A percentile compares a stretch with the other conserved stretches of the same genome.
These are phyloP conservation scores for Euphorbia corollata DNA, from an alignment of 441 rosid species.

Conservation along the genomic window DNA sequence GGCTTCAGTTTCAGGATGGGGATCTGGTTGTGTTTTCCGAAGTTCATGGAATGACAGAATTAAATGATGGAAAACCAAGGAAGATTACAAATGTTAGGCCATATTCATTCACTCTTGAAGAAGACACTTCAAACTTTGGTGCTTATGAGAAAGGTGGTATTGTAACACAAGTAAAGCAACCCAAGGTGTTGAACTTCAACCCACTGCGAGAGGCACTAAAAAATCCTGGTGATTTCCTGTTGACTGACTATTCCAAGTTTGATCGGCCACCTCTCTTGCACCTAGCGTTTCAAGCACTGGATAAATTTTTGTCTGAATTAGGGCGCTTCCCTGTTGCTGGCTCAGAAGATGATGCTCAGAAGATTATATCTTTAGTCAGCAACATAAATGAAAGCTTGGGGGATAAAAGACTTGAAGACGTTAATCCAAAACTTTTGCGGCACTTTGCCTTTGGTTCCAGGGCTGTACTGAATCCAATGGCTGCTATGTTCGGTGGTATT, in stretches of 20 bases:
- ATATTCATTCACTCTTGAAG: slow-evolving; percentile 71
- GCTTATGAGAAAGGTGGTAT: slow-evolving; percentile 80
- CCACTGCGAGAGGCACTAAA: slow-evolving; percentile 68
- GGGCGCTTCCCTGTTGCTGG: slow-evolving; percentile 78
- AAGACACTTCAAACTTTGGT: slow-evolving; percentile 61
- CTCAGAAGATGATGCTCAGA: slow-evolving; percentile 77
- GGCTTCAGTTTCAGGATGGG: slow-evolving; percentile 90
- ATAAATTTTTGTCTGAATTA: slow-evolving; percentile 48
- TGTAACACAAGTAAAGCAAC: slow-evolving; percentile 81
- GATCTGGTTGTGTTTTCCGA: slow-evolving; percentile 86
- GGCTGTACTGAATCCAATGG: slow-evolving; percentile 93
- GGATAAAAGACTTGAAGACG: slow-evolving; percentile 57
- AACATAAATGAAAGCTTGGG: slow-evolving; percentile 56
- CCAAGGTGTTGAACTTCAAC: slow-evolving; percentile 66
- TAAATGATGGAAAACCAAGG: slow-evolving; percentile 89
- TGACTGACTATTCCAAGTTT: slow-evolving; percentile 81
- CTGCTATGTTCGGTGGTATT: slow-evolving; percentile 93
- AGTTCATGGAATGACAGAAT: slow-evolving; percentile 81
- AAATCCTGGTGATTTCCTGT: slow-evolving; percentile 80
- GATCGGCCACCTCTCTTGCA: slow-evolving; percentile 82
- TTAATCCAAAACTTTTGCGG: slow-evolving; percentile 58
- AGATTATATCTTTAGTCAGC: slow-evolving; percentile 50
- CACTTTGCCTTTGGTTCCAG: slow-evolving; percentile 83
- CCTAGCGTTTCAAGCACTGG: slow-evolving; percentile 86
- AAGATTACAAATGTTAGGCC: slow-evolving; percentile 67